phyloP scores from a whole-genome alignment of 371 early-diverging fungal species.

The Zopfochytrium polystomum region DNA sequence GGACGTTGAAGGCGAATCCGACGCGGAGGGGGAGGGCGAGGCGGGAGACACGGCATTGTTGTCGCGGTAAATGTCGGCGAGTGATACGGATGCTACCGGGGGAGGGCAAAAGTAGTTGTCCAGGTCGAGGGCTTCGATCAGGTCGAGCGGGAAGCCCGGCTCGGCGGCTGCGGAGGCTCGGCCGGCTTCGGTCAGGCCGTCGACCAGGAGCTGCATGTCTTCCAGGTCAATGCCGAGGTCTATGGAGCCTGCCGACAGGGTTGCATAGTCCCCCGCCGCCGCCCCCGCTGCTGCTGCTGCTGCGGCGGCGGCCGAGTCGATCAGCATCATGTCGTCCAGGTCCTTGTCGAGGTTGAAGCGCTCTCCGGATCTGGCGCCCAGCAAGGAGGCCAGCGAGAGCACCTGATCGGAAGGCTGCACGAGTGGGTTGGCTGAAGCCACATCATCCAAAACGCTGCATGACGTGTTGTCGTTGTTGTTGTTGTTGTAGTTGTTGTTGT shows the following conservation, averaged over 20 bases:
- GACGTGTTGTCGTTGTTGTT: too few relatives aligned
- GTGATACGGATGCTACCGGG: conserved; percentile 12
- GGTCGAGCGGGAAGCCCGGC: background rate
- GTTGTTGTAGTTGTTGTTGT: too few relatives aligned
- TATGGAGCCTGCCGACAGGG: background rate
- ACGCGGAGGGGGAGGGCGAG: background rate
- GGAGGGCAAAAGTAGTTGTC: background rate
- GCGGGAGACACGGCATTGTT: background rate
- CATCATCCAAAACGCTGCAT: background rate
- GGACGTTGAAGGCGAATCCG: too few relatives aligned
- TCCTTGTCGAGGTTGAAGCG: too few relatives aligned
- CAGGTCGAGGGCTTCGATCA: background rate
- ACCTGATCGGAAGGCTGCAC: background rate
- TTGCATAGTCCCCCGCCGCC: background rate
- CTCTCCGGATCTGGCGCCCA: too few relatives aligned
- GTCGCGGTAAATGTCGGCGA: conserved; percentile 29
- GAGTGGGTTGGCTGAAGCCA: background rate
- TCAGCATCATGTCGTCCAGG: too few relatives aligned
- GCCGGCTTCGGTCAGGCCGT: background rate
- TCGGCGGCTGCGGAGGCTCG: background rate
- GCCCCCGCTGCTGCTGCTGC: background rate
- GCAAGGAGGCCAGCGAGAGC: too few relatives aligned
- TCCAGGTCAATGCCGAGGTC: background rate
- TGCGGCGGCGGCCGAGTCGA: too few relatives aligned
- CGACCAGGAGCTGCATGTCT: background rate